phyloP scores from a whole-genome alignment of 345 rosid species.

The Lumnitzera littorea region DNA sequence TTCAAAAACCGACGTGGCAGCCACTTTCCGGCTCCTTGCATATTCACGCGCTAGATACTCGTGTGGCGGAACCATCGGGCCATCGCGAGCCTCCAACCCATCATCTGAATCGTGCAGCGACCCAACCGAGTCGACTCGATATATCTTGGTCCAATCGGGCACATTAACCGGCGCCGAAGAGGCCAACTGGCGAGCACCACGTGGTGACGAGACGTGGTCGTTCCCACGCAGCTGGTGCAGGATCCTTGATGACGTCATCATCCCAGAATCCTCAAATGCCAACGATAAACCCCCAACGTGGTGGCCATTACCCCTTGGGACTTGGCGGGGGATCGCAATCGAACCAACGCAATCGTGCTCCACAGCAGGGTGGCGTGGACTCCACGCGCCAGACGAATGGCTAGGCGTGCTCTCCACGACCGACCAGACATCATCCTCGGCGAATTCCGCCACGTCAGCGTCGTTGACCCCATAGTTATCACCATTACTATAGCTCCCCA shows the following conservation, averaged over 20 bases:
- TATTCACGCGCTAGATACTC: constrained; percentile 27
- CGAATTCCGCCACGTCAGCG: constrained; percentile 10
- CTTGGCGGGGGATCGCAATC: background rate
- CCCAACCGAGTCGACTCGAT: constrained; percentile 18
- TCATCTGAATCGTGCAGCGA: constrained; percentile 21
- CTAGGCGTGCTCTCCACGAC: background rate
- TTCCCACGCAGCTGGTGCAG: constrained; percentile 15
- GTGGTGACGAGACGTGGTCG: constrained; percentile 9
- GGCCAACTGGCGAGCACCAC: constrained; percentile 7
- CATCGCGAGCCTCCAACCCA: constrained; percentile 8
- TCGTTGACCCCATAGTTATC: background rate
- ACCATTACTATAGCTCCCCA: constrained; percentile 11
- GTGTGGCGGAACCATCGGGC: constrained; percentile 24
- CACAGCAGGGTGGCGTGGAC: background rate
- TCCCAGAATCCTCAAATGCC: constrained; percentile 13
- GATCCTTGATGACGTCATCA: constrained; percentile 12
- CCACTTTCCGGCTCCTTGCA: constrained; percentile 14
- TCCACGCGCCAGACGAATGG: constrained; percentile 2
- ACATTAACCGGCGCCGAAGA: constrained; percentile 21
- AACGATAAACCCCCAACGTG: constrained; percentile 19
- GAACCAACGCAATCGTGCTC: background rate
- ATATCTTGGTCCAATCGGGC: constrained; percentile 23
- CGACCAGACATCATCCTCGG: constrained; percentile 25
- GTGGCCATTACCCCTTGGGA: constrained; percentile 1
- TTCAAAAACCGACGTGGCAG: constrained; percentile 20